Evolutionary conservation across 495 filamentous ascomycete species (phyloP).

Genomic region (Aspergillus asperescens): DNA sequence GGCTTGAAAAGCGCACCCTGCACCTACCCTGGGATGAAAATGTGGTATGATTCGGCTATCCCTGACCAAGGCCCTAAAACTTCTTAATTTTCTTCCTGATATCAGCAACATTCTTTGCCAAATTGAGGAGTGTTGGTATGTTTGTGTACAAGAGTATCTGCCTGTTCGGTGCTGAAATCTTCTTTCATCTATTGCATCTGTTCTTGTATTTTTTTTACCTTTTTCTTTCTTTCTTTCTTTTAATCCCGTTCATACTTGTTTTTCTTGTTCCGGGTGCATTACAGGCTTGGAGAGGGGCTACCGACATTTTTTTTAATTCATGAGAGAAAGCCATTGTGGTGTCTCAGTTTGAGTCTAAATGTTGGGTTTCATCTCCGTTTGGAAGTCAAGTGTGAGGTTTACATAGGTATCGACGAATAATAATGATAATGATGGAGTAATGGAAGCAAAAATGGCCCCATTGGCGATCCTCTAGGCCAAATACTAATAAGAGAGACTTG

Average conservation of each 20-base stretch:
- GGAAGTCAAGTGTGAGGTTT: conserved; percentile 20
- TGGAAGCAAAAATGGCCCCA: neutral
- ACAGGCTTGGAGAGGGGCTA: conserved; percentile 13
- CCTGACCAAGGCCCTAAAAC: conserved; percentile 19
- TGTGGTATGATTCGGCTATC: conserved; percentile 21
- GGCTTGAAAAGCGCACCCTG: conserved; percentile 25
- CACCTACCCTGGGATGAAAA: conserved; percentile 27
- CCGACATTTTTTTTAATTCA: conserved; percentile 17
- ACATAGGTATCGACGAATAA: neutral
- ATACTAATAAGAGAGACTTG: neutral
- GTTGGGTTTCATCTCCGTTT: conserved; percentile 23
- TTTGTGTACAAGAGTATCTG: neutral
- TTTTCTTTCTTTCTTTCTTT: conserved; percentile 2
- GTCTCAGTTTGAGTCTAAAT: conserved; percentile 24
- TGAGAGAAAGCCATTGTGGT: conserved; percentile 17
- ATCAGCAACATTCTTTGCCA: neutral
- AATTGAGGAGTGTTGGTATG: neutral
- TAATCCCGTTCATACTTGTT: conserved; percentile 3
- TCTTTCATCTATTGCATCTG: neutral
- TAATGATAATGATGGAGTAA: neutral
- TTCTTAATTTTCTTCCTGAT: conserved; percentile 14
- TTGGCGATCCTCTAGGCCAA: neutral
- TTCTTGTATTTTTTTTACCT: neutral
- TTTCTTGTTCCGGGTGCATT: conserved; percentile 13
- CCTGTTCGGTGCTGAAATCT: neutral